Percentiles rank a stretch among this genome's conserved stretches.
Conservation (phyloP, 345 rosid species). For the Streptanthus diversifolius region DNA sequence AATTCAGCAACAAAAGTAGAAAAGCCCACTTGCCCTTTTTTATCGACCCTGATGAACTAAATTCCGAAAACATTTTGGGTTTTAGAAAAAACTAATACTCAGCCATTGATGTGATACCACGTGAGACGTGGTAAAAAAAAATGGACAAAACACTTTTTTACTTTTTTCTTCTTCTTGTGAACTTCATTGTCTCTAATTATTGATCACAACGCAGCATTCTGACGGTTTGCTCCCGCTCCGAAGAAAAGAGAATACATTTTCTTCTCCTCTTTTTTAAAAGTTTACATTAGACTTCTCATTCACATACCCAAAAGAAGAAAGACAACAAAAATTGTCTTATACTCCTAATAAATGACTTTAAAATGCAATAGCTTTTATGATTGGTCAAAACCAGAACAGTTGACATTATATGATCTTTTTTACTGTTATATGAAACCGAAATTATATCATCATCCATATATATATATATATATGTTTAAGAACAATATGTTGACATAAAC, state of each 20-base stretch:
- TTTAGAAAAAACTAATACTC: neutral
- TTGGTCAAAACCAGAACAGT: constrained; percentile 7
- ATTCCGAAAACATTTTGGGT: constrained; percentile 26
- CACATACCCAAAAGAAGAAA: neutral
- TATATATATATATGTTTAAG: neutral
- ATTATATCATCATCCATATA: neutral
- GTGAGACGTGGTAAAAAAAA: neutral
- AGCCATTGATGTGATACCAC: neutral
- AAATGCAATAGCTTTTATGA: neutral
- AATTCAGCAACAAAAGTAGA: constrained; percentile 24
- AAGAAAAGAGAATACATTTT: neutral
- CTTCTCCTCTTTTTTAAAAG: neutral
- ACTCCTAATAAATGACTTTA: constrained; percentile 9
- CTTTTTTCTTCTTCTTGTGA: neutral
- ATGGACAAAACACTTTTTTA: neutral
- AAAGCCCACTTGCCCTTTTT: constrained; percentile 30
- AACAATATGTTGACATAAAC: neutral
- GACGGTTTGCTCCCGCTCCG: constrained; percentile 35
- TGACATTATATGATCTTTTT: neutral
- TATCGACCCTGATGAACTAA: constrained; percentile 23
- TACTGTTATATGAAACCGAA: neutral
- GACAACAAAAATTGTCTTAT: neutral
- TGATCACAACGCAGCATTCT: constrained; percentile 39
- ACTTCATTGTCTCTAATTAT: constrained; percentile 34
- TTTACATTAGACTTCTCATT: neutral